Conservation (phyloP, 495 filamentous ascomycete species). For the Xanthoparmelia taractica region DNA sequence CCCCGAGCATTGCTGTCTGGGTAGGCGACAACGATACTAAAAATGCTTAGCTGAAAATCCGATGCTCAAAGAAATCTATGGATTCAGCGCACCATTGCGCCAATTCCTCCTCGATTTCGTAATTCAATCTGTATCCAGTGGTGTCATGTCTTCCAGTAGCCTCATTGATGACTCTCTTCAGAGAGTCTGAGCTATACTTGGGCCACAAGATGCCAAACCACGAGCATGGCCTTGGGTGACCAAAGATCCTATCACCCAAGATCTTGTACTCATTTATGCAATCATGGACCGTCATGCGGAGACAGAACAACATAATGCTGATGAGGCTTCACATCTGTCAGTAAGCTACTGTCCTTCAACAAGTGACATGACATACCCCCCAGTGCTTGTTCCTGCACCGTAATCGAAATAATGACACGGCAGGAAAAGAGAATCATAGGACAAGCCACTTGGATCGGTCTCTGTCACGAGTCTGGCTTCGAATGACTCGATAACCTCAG, state of each 20-base stretch:
- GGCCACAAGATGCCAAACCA: conserved; percentile 14
- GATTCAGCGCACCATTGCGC: not conserved
- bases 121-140: conserved; percentile 4
- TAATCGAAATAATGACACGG: conserved; percentile 17
- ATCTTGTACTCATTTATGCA: conserved; percentile 40
- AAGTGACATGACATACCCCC: not conserved
- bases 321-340: conserved; percentile 30
- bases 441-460: conserved; percentile 1
- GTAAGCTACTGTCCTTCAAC: not conserved
- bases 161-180: conserved; percentile 15
- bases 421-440: not conserved
- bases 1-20: not conserved
- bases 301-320: conserved; percentile 43
- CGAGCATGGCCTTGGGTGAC: conserved; percentile 24
- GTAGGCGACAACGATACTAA: not conserved
- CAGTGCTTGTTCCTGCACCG: conserved; percentile 21
- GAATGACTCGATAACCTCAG: not conserved
- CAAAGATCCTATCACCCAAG: conserved; percentile 41
- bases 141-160: conserved; percentile 12
- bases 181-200: conserved; percentile 8
- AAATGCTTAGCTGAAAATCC: not conserved
- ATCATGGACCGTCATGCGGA: conserved; percentile 45
- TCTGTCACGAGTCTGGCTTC: not conserved
- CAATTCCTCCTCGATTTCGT: not conserved
- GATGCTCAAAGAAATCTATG: not conserved